Conservation (phyloP, 495 filamentous ascomycete genomes). For the Hypoxylon subgilvum region DNA sequence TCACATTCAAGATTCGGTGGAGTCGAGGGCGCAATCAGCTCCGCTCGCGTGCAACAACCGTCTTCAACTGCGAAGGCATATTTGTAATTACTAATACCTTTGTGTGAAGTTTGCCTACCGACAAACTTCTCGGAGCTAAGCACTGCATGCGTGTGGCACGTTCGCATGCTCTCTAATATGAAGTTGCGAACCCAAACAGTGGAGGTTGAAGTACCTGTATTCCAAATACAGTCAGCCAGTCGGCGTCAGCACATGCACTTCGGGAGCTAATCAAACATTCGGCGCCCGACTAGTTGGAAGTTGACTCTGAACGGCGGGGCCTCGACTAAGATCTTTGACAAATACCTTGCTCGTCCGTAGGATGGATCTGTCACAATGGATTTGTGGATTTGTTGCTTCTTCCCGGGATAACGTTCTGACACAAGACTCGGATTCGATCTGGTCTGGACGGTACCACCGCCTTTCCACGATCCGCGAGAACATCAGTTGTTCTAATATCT, state of each 20-base stretch:
- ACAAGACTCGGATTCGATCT: background rate
- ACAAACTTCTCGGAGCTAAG: background rate
- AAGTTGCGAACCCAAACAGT: conserved; percentile 12
- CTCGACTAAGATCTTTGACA: conserved; percentile 36
- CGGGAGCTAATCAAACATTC: conserved; percentile 19
- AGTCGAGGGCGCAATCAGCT: background rate
- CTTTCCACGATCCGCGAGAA: background rate
- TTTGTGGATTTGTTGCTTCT: conserved; percentile 16
- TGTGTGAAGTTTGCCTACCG: background rate
- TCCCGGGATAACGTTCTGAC: conserved; percentile 1
- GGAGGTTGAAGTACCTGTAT: conserved; percentile 5
- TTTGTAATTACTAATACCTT: conserved; percentile 17
- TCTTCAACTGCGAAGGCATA: background rate
- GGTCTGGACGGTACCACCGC: background rate
- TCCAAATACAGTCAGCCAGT: conserved; percentile 38
- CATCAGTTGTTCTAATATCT: no score
- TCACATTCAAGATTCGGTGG: background rate
- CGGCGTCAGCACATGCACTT: conserved; percentile 20
- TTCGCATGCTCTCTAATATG: conserved; percentile 4
- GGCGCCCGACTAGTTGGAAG: conserved; percentile 1
- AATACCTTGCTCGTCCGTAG: conserved; percentile 21
- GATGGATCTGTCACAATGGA: conserved; percentile 9
- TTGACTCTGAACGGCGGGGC: conserved; percentile 29
- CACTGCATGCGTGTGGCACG: background rate
- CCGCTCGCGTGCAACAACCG: background rate